A percentile compares a stretch with the other conserved stretches of the same genome.
phyloP scores from a whole-genome alignment of 495 filamentous ascomycete genomes.

The Xylaria scruposa region DNA sequence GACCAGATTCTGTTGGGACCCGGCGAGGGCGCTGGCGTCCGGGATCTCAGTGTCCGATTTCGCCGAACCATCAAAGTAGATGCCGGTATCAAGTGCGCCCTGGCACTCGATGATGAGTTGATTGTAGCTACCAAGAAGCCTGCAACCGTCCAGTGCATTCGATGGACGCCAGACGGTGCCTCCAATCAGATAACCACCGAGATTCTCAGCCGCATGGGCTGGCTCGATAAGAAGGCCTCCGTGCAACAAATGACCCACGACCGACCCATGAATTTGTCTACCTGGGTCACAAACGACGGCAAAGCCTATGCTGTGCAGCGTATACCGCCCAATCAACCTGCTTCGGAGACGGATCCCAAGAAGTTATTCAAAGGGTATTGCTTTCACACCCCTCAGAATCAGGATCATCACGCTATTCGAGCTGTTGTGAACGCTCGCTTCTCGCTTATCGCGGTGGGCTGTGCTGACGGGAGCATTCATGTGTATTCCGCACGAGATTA shows the following conservation, averaged over 20 bases:
- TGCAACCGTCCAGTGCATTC: constrained; percentile 92
- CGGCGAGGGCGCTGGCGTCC: constrained; percentile 79
- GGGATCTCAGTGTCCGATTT: constrained; percentile 88
- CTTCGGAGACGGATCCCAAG: constrained; percentile 52
- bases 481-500: constrained; percentile 95
- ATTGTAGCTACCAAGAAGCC: constrained; percentile 94
- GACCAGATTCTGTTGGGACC: constrained; percentile 65
- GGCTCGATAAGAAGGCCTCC: constrained; percentile 76
- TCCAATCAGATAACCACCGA: constrained; percentile 91
- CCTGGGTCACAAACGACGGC: constrained; percentile 92
- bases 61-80: constrained; percentile 98
- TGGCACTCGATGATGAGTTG: constrained; percentile 92
- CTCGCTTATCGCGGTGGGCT: constrained; percentile 89
- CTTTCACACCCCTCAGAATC: constrained; percentile 75
- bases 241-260: constrained; percentile 93
- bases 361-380: constrained; percentile 89
- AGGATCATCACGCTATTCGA: constrained; percentile 67
- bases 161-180: constrained; percentile 83
- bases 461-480: constrained; percentile 75
- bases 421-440: constrained; percentile 93
- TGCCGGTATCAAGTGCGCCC: constrained; percentile 84
- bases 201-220: constrained; percentile 83
- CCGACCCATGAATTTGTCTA: constrained; percentile 93
- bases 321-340: constrained; percentile 33
- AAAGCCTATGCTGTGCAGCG: constrained; percentile 93